phyloP scores from a whole-genome alignment of 331 rosid species.

The Quercus phellos region DNA sequence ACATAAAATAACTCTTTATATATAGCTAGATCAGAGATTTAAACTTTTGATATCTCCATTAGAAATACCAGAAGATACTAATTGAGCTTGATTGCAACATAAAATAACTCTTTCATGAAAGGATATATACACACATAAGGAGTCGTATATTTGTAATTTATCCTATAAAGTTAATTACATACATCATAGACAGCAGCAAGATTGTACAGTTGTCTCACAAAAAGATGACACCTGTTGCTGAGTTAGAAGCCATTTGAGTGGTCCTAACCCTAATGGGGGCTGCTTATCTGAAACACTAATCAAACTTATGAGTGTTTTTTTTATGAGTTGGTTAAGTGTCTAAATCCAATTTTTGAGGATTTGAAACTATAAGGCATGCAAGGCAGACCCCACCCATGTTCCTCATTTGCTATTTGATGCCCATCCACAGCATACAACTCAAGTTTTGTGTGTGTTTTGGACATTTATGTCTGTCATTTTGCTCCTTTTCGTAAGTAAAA shows the following conservation, averaged over 20 bases:
- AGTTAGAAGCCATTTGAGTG: constrained; percentile 23
- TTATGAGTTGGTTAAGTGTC: constrained; percentile 21
- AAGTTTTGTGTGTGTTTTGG: constrained; percentile 1
- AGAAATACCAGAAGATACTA: no score
- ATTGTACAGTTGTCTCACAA: no score
- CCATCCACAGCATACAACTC: background rate
- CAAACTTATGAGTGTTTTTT: constrained; percentile 14
- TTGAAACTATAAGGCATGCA: constrained; percentile 15
- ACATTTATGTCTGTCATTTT: background rate
- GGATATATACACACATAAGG: no score
- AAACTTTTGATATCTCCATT: no score
- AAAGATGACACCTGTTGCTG: background rate
- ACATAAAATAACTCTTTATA: no score
- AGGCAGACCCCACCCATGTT: constrained; percentile 17
- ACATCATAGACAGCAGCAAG: no score
- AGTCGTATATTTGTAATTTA: no score
- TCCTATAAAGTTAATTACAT: no score
- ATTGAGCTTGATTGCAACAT: no score
- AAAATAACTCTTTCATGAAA: no score
- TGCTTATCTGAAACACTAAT: constrained; percentile 15
- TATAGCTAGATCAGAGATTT: no score
- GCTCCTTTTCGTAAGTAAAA: no score
- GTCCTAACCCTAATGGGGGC: constrained; percentile 10
- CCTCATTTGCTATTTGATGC: background rate
- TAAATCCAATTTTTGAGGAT: constrained; percentile 1